A percentile compares a stretch with the other conserved stretches of the same genome.
Conservation (phyloP, 2,329 filamentous ascomycete species). For the Neophaeococcomyces mojaviensis region DNA sequence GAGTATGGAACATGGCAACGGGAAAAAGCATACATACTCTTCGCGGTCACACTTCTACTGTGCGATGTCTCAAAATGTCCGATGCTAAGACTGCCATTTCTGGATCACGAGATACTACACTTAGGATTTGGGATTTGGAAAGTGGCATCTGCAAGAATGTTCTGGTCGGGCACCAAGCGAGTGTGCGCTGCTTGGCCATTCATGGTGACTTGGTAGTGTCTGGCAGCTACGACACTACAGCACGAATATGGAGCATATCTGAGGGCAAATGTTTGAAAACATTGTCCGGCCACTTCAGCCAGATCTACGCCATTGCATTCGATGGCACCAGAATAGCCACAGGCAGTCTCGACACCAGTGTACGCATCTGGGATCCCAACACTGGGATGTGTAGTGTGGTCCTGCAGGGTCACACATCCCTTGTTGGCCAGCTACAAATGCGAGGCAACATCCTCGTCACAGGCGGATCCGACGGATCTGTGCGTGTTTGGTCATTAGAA, state of each 20-base stretch:
- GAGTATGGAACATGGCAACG: slow-evolving; percentile 92
- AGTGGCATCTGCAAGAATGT: slow-evolving; percentile 86
- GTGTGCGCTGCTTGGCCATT: slow-evolving; percentile 89
- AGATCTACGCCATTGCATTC: slow-evolving; percentile 98
- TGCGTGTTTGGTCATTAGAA: slow-evolving; percentile 90
- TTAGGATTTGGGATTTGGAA: slow-evolving; percentile 89
- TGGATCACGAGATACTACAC: slow-evolving; percentile 86
- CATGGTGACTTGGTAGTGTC: slow-evolving; percentile 97
- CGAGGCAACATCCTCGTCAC: slow-evolving; percentile 90
- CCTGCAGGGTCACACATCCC: slow-evolving; percentile 89
- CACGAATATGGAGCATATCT: slow-evolving; percentile 95
- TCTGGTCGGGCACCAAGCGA: slow-evolving; percentile 88
- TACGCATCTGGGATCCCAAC: slow-evolving; percentile 89
- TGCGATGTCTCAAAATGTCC: slow-evolving; percentile 95
- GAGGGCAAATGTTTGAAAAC: slow-evolving; percentile 88
- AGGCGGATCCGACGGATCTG: slow-evolving; percentile 90
- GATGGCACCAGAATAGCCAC: slow-evolving; percentile 90
- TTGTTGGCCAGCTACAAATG: slow-evolving; percentile 95
- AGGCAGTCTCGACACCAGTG: slow-evolving; percentile 91
- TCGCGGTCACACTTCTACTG: slow-evolving; percentile 91
- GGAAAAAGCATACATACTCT: slow-evolving; percentile 75
- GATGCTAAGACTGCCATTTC: slow-evolving; percentile 91
- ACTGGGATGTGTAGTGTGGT: slow-evolving; percentile 84
- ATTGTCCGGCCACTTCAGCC: slow-evolving; percentile 89
- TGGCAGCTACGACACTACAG: slow-evolving; percentile 94